Conservation (phyloP, 2,329 filamentous ascomycete genomes). For the Helotiales sp. region DNA sequence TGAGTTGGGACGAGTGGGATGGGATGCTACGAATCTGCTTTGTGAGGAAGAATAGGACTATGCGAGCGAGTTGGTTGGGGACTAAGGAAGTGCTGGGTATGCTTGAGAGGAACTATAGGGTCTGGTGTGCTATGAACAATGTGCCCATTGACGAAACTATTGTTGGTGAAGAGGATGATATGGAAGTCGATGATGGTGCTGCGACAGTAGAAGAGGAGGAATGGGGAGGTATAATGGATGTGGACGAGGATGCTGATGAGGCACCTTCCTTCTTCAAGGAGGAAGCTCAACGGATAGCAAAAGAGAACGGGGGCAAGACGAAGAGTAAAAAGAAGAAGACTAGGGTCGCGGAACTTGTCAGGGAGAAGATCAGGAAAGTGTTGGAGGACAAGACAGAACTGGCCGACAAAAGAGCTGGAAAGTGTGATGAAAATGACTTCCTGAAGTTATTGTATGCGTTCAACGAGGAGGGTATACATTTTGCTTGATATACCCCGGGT, state of each 20-base stretch:
- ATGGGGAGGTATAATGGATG: conserved; percentile 51
- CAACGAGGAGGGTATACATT: conserved; percentile 92
- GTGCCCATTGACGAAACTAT: conserved; percentile 72
- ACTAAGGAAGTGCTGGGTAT: conserved; percentile 79
- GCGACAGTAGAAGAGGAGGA: conserved; percentile 44
- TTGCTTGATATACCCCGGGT: conserved; percentile 42
- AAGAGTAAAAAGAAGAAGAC: conserved; percentile 75
- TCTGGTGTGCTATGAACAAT: conserved; percentile 86
- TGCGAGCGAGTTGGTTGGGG: conserved; percentile 78
- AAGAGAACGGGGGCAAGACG: conserved; percentile 50
- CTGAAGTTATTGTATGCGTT: conserved; percentile 77
- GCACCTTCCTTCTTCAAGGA: conserved; percentile 85
- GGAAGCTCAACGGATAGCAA: conserved; percentile 38
- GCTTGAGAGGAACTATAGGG: conserved; percentile 84
- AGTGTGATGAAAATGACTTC: conserved; percentile 93
- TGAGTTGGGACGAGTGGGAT: conserved; percentile 95
- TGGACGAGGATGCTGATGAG: conserved; percentile 60
- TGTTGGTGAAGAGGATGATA: conserved; percentile 43
- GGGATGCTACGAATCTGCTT: conserved; percentile 82
- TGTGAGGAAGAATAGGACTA: conserved; percentile 85
- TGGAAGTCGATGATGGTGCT: conserved; percentile 47
- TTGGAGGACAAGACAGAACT: conserved; percentile 78
- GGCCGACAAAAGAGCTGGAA: conserved; percentile 76
- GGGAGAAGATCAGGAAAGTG: conserved; percentile 82
- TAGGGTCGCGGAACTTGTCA: conserved; percentile 78